Conservation (phyloP, 2,329 filamentous ascomycete species). For the Fusarium temperatum region DNA sequence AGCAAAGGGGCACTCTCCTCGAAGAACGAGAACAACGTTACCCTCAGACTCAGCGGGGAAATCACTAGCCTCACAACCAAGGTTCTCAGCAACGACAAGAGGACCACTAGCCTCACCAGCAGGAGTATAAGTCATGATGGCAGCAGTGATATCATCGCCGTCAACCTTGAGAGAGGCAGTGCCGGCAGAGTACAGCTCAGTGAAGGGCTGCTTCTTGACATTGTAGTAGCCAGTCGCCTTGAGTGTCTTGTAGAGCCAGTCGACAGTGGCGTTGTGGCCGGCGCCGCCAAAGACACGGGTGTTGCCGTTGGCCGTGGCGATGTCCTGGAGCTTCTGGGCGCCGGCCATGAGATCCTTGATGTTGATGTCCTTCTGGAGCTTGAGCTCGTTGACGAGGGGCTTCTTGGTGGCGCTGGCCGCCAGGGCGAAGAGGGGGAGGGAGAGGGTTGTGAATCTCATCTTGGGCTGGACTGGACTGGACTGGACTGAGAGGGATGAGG, state of each 20-base stretch:
- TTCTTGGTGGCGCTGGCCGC: conserved; percentile 43
- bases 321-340: conserved; percentile 55
- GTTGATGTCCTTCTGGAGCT: conserved; percentile 52
- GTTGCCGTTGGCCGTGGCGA: conserved; percentile 53
- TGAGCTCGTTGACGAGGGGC: conserved; percentile 49
- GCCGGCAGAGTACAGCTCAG: conserved; percentile 50
- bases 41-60: conserved; percentile 62
- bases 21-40: conserved; percentile 67
- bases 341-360: conserved; percentile 54
- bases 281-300: conserved; percentile 56
- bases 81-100: conserved; percentile 58
- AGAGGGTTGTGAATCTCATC: conserved; percentile 38
- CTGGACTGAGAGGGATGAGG: conserved; percentile 10
- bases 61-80: conserved; percentile 64
- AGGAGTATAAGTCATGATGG: conserved; percentile 60
- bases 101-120: conserved; percentile 53
- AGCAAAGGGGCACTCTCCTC: conserved; percentile 68
- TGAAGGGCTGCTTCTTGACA: conserved; percentile 56
- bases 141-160: conserved; percentile 40
- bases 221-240: conserved; percentile 52
- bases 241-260: conserved; percentile 55
- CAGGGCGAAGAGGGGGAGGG: conserved; percentile 39
- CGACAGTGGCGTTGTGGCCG: conserved; percentile 58
- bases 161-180: conserved; percentile 44
- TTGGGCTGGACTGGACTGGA: background rate